These are phyloP conservation scores for Vigna hirtella DNA, from an alignment of 306 rosid genomes.

Conservation along the genomic window DNA sequence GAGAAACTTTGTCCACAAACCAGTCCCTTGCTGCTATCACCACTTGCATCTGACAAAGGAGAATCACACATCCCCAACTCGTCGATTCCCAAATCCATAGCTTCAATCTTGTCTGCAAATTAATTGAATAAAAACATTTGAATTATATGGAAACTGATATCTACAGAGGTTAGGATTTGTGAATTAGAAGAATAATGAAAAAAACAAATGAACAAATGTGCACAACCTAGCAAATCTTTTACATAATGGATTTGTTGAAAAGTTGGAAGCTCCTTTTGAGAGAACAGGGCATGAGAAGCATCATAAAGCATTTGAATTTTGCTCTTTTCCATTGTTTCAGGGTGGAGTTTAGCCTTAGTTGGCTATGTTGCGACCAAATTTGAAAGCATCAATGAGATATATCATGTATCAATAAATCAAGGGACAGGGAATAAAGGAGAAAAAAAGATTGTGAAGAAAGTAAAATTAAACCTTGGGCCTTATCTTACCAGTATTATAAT, in stretches of 20 bases:
- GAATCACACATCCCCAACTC: constrained; percentile 50
- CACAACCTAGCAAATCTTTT: constrained; percentile 50
- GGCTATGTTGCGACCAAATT: not conserved
- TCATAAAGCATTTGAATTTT: constrained; percentile 63
- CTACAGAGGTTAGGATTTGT: not conserved
- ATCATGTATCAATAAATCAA: too few species aligned
- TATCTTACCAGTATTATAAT: constrained; percentile 30
- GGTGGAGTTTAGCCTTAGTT: not conserved
- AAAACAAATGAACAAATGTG: not conserved
- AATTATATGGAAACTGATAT: constrained; percentile 1
- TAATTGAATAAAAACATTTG: not conserved
- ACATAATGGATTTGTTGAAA: constrained; percentile 61
- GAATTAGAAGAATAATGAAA: not conserved
- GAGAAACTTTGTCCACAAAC: constrained; percentile 53
- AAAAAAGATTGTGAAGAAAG: constrained; percentile 27
- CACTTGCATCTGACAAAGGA: constrained; percentile 40
- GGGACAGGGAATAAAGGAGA: not conserved
- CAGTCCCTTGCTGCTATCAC: constrained; percentile 43
- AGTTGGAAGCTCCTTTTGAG: constrained; percentile 50
- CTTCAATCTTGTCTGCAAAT: constrained; percentile 56
- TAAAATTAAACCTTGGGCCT: constrained; percentile 52
- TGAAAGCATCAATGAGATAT: not conserved
- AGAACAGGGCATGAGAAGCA: constrained; percentile 52
- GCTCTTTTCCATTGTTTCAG: constrained; percentile 44
- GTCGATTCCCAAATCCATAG: constrained; percentile 64